Base-by-base conservation (phyloP, 805 yeast species). In the Lipomyces yamadae region DNA sequence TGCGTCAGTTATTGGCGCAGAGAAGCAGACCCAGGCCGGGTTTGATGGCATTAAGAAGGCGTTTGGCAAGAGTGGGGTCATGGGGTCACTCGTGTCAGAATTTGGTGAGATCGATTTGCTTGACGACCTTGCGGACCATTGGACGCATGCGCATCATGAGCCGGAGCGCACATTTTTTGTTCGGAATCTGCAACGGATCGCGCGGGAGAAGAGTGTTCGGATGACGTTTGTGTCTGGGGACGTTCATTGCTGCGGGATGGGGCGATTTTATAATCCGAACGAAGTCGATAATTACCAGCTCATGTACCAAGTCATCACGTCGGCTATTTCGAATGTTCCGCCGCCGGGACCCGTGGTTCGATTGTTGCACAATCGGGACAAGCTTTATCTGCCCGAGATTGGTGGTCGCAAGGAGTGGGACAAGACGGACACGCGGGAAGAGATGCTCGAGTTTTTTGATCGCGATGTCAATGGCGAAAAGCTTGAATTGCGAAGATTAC, bases 81-180 rank as follows among this genome's bases (percentile, higher is more conserved):
- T 87, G 59, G 82, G 83, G 66, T 96, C 97, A 0, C 78, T 94
- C 42, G 92, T 92, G 33, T 94, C 95, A 75, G 95, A 91, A 72
- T 94, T 93, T 74, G 98, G 98, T 1, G 86, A 89, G 53, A 87
- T 94, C 4, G 98, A 94, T 78, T 85, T 94, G 15, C 82, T 95
- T 71, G 98, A 95, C 75, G 98, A 94, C 76, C 82, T 95, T 77
- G 88, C 92, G 75, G 99, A 94, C 76, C 98, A 94, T 79, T 94
- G 99, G 99, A 92, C 98, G 77, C 88, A 97, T 2, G 83, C 83
- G 66, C 85, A 88, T 76, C 99, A 94, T 79, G 95, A 94, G 76
- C 78, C 78, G 59, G 99, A 94, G 78, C 84, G 99, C 68, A 94
- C 94, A 77, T 75, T 76, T 71, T 81, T 94, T 52, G 79, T 93